These are phyloP conservation scores for Coniosporium apollinis DNA, from an alignment of 495 filamentous ascomycete genomes.

Conservation along the genomic window DNA sequence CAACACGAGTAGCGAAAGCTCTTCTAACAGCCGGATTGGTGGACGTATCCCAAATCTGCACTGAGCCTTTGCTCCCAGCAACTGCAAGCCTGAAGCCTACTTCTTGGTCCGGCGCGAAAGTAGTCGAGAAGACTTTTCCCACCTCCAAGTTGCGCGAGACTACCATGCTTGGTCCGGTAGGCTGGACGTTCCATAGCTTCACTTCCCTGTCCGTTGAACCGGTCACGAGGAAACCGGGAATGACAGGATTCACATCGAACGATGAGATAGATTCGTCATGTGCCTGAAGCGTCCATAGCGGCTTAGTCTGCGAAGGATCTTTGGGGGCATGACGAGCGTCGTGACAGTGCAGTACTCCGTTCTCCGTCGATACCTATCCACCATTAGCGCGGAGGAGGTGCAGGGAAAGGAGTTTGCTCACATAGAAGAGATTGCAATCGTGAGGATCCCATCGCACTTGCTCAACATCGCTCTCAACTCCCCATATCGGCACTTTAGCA, in stretches of 20 bases:
- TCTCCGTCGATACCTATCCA: conserved; percentile 58
- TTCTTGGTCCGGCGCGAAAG: conserved; percentile 74
- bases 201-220: conserved; percentile 85
- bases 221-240: conserved; percentile 85
- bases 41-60: conserved; percentile 92
- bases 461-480: conserved; percentile 90
- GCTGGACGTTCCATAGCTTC: conserved; percentile 86
- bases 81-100: conserved; percentile 85
- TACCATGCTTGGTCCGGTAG: conserved; percentile 70
- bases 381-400: background rate
- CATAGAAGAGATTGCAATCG: conserved; percentile 82
- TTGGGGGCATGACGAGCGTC: conserved; percentile 58
- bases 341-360: conserved; percentile 72
- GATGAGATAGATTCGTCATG: conserved; percentile 86
- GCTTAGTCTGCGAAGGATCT: conserved; percentile 53
- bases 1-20: conserved; percentile 62
- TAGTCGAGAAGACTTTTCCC: conserved; percentile 82
- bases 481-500: conserved; percentile 60
- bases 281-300: conserved; percentile 86
- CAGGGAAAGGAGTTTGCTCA: conserved; percentile 9
- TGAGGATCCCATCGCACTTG: conserved; percentile 84
- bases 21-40: conserved; percentile 83
- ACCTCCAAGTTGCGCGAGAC: conserved; percentile 82
- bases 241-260: conserved; percentile 78
- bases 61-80: conserved; percentile 83